Evolutionary conservation across 2,329 filamentous ascomycete species (phyloP), one percentile per base, ranked within the genome.

Genomic region (Fonsecaea erecta): DNA sequence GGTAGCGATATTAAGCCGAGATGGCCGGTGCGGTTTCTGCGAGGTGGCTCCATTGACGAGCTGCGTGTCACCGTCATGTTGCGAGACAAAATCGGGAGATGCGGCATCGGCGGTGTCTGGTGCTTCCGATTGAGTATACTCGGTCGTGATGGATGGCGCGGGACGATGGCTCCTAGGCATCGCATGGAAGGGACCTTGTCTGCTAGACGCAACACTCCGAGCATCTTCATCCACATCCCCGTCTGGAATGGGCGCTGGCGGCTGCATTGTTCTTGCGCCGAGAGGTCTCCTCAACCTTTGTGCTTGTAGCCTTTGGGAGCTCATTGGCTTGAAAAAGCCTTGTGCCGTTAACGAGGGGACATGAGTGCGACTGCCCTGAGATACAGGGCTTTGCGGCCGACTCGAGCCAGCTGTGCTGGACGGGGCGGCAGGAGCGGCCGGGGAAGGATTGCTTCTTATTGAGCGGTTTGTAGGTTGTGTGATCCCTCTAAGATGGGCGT

Each of bases 311-410:
- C 92, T 90, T 76, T 97, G 93, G 26, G 94, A 96, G 79, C 93
- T 98, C 92, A 99, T 96, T 43, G 95, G 95, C 24, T 90, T 90
- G 75, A 96, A 97, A 80, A 99, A 98, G 60, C 92, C 94, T 74
- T 94, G 90, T 16, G 92, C 93, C 2, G 92, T 90, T 60, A 99
- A 81, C 1, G 90, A 93, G 1, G 95, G 93, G 21, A 96, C 93
- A 82, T 99, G 95, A 48, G 91, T 95, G 74, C 89, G 86, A 75
- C 89, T 93, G 52, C 90, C 83, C 48, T 91, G 84, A 70, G 89
- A 94, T 16, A 84, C 60, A 82, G 89, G 70, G 64, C 79, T 82
- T 55, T 75, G 78, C 84, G 84, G 70, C 78, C 87, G 75, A 76
- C 83, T 81, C 32, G 69, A 70, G n/a, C 81, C 76, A 62, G 77